Evolutionary conservation across 2,329 filamentous ascomycete species (phyloP).

Genomic region (Ceratocystis papillata): DNA sequence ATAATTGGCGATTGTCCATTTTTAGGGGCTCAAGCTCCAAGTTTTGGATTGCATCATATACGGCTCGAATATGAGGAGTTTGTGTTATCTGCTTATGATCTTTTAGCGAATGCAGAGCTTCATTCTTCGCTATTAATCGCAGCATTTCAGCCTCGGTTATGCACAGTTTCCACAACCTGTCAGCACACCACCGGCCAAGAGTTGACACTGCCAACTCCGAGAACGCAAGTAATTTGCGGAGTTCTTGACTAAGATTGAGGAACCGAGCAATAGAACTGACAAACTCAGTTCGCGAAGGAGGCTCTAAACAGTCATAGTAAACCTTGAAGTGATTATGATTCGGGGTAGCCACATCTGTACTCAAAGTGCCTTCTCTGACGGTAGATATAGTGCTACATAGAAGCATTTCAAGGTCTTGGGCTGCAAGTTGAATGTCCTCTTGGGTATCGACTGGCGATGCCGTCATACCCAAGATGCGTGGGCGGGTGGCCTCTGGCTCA

Average conservation of each 20-base stretch:
- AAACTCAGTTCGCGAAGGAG: conserved; percentile 53
- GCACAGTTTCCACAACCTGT: conserved; percentile 65
- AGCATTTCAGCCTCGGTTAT: conserved; percentile 51
- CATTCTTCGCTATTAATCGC: conserved; percentile 48
- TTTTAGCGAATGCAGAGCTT: not conserved
- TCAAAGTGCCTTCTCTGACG: conserved; percentile 36
- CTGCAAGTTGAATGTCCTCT: conserved; percentile 58
- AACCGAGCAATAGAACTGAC: conserved; percentile 44
- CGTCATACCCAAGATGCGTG: conserved; percentile 90
- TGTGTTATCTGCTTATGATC: not conserved
- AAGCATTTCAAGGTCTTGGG: conserved; percentile 61
- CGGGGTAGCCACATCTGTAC: conserved; percentile 26
- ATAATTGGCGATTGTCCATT: conserved; percentile 38
- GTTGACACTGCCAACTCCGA: conserved; percentile 50
- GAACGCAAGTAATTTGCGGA: conserved; percentile 50
- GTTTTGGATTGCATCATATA: not conserved
- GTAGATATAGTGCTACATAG: conserved; percentile 79
- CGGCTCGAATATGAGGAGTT: not conserved
- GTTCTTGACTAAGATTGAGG: conserved; percentile 35
- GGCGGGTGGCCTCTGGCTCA: conserved; percentile 40
- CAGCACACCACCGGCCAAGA: conserved; percentile 75
- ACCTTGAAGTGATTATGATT: conserved; percentile 42
- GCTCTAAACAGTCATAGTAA: conserved; percentile 37
- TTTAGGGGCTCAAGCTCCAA: not conserved
- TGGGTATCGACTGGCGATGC: conserved; percentile 86